Conservation (phyloP, 805 yeast species). For the Saturnispora zaruensis region DNA sequence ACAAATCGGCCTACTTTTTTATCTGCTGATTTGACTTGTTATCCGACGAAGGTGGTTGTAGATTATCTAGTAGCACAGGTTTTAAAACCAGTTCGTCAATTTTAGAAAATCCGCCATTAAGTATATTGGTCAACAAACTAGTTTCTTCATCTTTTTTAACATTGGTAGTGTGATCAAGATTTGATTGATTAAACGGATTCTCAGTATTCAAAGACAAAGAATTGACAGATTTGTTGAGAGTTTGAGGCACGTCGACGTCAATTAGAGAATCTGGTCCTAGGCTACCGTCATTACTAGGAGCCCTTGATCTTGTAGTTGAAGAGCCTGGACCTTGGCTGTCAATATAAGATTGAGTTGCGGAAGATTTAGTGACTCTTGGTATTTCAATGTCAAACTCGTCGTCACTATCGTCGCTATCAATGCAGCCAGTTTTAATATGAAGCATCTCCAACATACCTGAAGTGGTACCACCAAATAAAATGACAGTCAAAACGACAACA, state of each 20-base stretch:
- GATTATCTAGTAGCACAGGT: slow-evolving; percentile 74
- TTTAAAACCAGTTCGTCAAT: slow-evolving; percentile 91
- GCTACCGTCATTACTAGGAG: slow-evolving; percentile 21
- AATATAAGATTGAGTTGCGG: neutral
- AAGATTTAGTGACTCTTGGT: slow-evolving; percentile 24
- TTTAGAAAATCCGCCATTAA: slow-evolving; percentile 69
- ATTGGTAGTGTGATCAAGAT: neutral
- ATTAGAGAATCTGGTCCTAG: slow-evolving; percentile 11
- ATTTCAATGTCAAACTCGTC: slow-evolving; percentile 95
- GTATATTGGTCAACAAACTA: slow-evolving; percentile 24
- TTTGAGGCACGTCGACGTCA: slow-evolving; percentile 5
- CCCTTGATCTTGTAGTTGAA: slow-evolving; percentile 18
- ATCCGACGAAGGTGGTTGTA: slow-evolving; percentile 10
- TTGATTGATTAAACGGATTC: slow-evolving; percentile 5
- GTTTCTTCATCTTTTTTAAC: neutral
- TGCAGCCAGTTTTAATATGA: slow-evolving; percentile 86
- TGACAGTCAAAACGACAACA: slow-evolving; percentile 93
- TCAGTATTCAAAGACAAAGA: slow-evolving; percentile 4
- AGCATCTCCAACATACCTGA: slow-evolving; percentile 96
- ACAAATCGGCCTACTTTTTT: neutral
- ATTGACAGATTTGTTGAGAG: slow-evolving; percentile 3
- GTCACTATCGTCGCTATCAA: slow-evolving; percentile 75
- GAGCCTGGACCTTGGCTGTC: neutral
- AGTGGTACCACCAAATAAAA: slow-evolving; percentile 95
- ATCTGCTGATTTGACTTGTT: neutral